Percentiles rank a stretch among this genome's conserved stretches.
phyloP scores from a whole-genome alignment of 2,329 filamentous ascomycete genomes.

The Penicillium sumatraense region DNA sequence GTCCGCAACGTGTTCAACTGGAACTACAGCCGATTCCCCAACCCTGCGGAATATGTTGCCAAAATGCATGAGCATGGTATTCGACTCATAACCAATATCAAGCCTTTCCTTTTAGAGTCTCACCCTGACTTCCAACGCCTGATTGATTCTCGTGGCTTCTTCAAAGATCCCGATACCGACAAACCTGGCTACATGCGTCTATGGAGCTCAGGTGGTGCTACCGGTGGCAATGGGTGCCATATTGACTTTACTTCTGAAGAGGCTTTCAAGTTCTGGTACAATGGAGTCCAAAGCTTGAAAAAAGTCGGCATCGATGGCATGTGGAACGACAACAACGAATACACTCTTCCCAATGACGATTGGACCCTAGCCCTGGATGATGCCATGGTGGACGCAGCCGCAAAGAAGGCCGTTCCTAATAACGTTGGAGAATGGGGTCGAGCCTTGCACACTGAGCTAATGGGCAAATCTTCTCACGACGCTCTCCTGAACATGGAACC shows the following conservation, averaged over 20 bases:
- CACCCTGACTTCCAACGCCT: conserved; percentile 70
- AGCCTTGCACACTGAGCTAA: conserved; percentile 70
- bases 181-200: conserved; percentile 63
- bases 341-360: conserved; percentile 67
- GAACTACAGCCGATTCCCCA: conserved; percentile 72
- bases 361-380: conserved; percentile 66
- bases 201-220: conserved; percentile 74
- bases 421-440: conserved; percentile 72
- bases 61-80: conserved; percentile 69
- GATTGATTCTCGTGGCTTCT: conserved; percentile 63
- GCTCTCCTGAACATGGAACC: conserved; percentile 65
- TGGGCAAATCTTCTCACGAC: conserved; percentile 72
- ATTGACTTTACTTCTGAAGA: conserved; percentile 73
- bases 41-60: conserved; percentile 66
- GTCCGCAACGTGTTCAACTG: conserved; percentile 74
- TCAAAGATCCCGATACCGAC: conserved; percentile 62
- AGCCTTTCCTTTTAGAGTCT: conserved; percentile 70
- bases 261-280: conserved; percentile 73
- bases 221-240: conserved; percentile 71
- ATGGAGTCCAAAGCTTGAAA: conserved; percentile 67
- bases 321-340: conserved; percentile 83
- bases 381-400: conserved; percentile 43
- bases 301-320: conserved; percentile 71
- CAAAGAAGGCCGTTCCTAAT: conserved; percentile 48
- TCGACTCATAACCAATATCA: conserved; percentile 71